Percentiles rank a stretch among this genome's conserved stretches.
phyloP scores from a whole-genome alignment of 78 protist genomes.

The Dictyostelium brefeldianum region DNA sequence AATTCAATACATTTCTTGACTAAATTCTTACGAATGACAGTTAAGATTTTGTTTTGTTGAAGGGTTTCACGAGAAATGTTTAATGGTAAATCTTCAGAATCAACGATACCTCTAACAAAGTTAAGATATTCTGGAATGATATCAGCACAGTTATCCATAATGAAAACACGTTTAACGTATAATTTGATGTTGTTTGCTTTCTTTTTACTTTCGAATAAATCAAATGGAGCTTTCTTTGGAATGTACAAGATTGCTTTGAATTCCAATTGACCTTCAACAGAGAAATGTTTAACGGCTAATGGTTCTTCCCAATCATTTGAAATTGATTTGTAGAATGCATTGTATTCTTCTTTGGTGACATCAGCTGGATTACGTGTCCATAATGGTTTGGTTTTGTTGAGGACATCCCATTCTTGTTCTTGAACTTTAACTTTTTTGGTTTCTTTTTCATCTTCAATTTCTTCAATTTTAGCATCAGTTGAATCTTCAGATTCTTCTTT shows the following conservation, averaged over 20 bases:
- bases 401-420: slow-evolving; percentile 96
- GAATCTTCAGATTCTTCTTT: slow-evolving; percentile 87
- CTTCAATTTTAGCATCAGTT: slow-evolving; percentile 91
- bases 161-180: slow-evolving; percentile 99
- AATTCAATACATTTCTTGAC: slow-evolving; percentile 99
- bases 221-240: slow-evolving; percentile 99
- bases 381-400: slow-evolving; percentile 99
- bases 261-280: slow-evolving; percentile 99
- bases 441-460: slow-evolving; percentile 91
- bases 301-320: slow-evolving; percentile 99
- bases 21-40: slow-evolving; percentile 98
- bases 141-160: slow-evolving; percentile 99
- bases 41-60: slow-evolving; percentile 99
- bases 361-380: slow-evolving; percentile 99
- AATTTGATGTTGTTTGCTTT: slow-evolving; percentile 99
- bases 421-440: slow-evolving; percentile 96
- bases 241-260: slow-evolving; percentile 98
- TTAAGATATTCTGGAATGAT: slow-evolving; percentile 99
- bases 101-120: slow-evolving; percentile 99
- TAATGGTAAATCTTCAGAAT: slow-evolving; percentile 99
- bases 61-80: slow-evolving; percentile 99
- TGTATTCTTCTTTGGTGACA: slow-evolving; percentile 99
- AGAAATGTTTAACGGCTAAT: slow-evolving; percentile 99
- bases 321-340: slow-evolving; percentile 99
- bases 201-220: slow-evolving; percentile 98